phyloP scores from a whole-genome alignment of 1,284 basidiomycete genomes.

The Jaminaea rosea region DNA sequence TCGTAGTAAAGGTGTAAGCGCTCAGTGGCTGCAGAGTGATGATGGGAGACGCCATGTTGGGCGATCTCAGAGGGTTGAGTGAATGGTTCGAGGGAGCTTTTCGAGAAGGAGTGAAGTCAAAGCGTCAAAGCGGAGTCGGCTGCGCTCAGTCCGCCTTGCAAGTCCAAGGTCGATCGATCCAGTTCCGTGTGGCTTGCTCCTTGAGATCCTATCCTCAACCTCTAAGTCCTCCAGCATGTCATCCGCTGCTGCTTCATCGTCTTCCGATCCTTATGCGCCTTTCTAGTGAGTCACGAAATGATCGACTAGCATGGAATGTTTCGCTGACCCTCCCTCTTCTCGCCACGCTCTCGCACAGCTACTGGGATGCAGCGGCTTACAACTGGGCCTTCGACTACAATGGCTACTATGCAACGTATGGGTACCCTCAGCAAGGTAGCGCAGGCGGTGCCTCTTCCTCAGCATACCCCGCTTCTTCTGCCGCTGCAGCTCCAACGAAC shows the following conservation, averaged over 20 bases:
- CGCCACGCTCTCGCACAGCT: constrained; percentile 12
- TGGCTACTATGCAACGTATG: constrained; percentile 34
- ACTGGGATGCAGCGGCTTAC: constrained; percentile 36
- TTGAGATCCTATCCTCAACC: too few relatives aligned
- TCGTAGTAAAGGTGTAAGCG: constrained; percentile 82
- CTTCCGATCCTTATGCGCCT: constrained; percentile 37
- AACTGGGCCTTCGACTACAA: constrained; percentile 46
- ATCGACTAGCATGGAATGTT: not conserved
- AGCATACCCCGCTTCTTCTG: constrained; percentile 11
- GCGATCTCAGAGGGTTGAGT: too few relatives aligned
- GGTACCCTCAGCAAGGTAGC: constrained; percentile 21
- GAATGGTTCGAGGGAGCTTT: too few relatives aligned
- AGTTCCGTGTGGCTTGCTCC: too few relatives aligned
- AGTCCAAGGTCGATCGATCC: too few relatives aligned
- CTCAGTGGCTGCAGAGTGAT: constrained; percentile 60
- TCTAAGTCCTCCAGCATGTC: too few relatives aligned
- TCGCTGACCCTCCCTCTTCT: not conserved
- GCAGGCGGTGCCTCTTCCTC: constrained; percentile 3
- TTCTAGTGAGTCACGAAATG: constrained; percentile 33
- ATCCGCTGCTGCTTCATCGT: constrained; percentile 6
- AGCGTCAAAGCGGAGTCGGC: too few relatives aligned
- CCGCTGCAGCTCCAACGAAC: constrained; percentile 7
- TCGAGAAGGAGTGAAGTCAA: too few relatives aligned
- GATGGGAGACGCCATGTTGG: constrained; percentile 7
- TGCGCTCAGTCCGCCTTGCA: too few relatives aligned